Evolutionary conservation across 768 basidiomycete species (phyloP), one percentile per base, ranked within the genome.

Genomic region (Galerina marginata): DNA sequence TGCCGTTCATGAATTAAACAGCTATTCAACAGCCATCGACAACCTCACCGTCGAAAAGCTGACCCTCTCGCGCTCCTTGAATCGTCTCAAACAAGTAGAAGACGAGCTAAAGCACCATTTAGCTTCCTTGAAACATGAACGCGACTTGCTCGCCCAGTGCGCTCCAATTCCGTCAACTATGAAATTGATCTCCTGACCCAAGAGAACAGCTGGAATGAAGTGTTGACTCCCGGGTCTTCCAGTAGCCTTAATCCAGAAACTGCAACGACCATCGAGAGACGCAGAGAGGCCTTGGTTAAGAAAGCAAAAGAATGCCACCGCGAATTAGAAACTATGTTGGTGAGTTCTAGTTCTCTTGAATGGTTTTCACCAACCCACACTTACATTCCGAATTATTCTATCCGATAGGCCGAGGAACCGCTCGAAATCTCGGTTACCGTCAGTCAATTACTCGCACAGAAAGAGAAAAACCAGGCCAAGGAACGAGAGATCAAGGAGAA

Each of bases 271-370:
- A 60, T 82, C 2, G 79, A 81, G 49, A 71, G 79, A 33, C 72
- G 75, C 1, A 78, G 76, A 61, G 78, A 79, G n/a, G 71, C 70
- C 4, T 59, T 82, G n/a, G 58, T 76, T 1, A 74, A 75, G 38
- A 84, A 81, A 59, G 81, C 81, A 0, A 81, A 81, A 58, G 82
- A 83, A 63, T 79, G 81, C 59, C 78, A 79, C 63, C 71, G 72
- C 45, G 76, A 79, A 45, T 72, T 84, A 1, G 76, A 76, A 25
- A 43, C 58, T 9, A 52, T 78, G 9, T 61, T 69, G 58, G 81
- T 81, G 12, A 47, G 70, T 62, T 39, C 26, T 23, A 33, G 23
- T 3, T 12, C 48, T 14, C 16, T 25, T 23, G 33, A 40, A 25
- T 26, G 2, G 33, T 29, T 12, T 1, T 16, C 15, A 10, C 20